These are phyloP conservation scores for Rusavskia elegans DNA, from an alignment of 495 filamentous ascomycete genomes.

Conservation along the genomic window DNA sequence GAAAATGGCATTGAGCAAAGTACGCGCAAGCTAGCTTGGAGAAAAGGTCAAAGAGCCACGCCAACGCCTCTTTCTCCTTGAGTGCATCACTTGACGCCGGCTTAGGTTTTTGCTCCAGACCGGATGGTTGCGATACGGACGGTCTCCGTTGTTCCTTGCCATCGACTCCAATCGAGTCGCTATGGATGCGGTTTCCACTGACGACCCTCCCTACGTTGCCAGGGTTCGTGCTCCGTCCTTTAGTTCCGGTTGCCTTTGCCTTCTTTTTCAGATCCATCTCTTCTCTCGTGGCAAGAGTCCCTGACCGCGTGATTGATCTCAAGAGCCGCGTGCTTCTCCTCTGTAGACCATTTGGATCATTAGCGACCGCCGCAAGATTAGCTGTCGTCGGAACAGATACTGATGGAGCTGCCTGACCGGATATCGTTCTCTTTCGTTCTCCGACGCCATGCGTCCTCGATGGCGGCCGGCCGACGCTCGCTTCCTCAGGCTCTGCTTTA, in stretches of 20 bases:
- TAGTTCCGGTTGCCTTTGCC: conserved; percentile 47
- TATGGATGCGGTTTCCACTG: conserved; percentile 64
- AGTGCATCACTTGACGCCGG: conserved; percentile 26
- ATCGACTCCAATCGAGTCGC: conserved; percentile 53
- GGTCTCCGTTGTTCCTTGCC: conserved; percentile 32
- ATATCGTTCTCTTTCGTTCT: conserved; percentile 72
- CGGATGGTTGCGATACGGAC: conserved; percentile 14
- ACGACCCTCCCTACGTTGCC: conserved; percentile 68
- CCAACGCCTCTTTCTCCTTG: conserved; percentile 61
- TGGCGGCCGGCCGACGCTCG: conserved; percentile 18
- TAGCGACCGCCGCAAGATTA: conserved; percentile 5
- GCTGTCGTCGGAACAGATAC: neutral
- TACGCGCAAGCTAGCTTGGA: conserved; percentile 69
- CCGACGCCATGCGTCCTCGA: conserved; percentile 24
- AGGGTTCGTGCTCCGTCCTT: conserved; percentile 34
- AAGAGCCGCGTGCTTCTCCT: conserved; percentile 68
- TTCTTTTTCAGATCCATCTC: conserved; percentile 58
- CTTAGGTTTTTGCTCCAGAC: conserved; percentile 6
- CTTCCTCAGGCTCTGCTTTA: conserved; percentile 34
- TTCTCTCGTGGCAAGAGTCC: conserved; percentile 36
- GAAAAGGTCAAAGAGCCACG: conserved; percentile 68
- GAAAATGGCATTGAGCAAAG: conserved; percentile 58
- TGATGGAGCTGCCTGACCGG: conserved; percentile 47
- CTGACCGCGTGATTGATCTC: neutral
- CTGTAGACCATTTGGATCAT: conserved; percentile 55